Base-by-base conservation (phyloP, 2,329 filamentous ascomycete genomes). In the Plenodomus tracheiphilus region DNA sequence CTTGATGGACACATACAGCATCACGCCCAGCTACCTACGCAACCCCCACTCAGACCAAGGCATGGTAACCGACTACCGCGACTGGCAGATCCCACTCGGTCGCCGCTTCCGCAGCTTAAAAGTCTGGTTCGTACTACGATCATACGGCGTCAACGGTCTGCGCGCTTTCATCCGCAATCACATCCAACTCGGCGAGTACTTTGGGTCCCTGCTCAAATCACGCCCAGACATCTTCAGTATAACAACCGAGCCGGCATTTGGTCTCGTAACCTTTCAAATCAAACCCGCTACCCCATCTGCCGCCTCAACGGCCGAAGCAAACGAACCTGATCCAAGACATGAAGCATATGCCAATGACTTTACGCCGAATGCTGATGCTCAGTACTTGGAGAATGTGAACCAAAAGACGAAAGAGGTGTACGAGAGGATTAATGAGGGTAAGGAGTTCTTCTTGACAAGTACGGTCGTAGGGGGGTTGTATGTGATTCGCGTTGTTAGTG, bases 11-110 rank as follows among this genome's bases (percentile, higher is more conserved):
- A 88, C 91, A 0, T 81, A 96, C 36, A 86, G 84, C 66, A 87
- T 94, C 68, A 87, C 87, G 15, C 89, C 89, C 0, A 81, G 87
- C 4, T 97, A 96, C 76, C 83, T 97, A 21, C 81, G 85, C 56
- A 97, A 97, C 74, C 77, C 84, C 3, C 91, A 86, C 75, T 89
- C 87, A 3, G 90, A 94, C 61, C 83, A 81, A 32, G 91, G 91
- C 0, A 81, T 93, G 2, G 93, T 97, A 1, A 96, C 91, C 19
- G 93, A 97, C 74, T 97, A 96, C 77, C 85, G 93, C 39, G 92
- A 97, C 78, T 97, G 93, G 93, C 91, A 96, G 75, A 95, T 97
- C 64, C 91, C 93, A 0, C 85, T 97, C 0, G 93, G 93, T 8
- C 81, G 93, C 2, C 81, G 93, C 15, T 97, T 97, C 81, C 83